These are phyloP conservation scores for Sporothrix humicola DNA, from an alignment of 2,329 filamentous ascomycete genomes.

Conservation along the genomic window DNA sequence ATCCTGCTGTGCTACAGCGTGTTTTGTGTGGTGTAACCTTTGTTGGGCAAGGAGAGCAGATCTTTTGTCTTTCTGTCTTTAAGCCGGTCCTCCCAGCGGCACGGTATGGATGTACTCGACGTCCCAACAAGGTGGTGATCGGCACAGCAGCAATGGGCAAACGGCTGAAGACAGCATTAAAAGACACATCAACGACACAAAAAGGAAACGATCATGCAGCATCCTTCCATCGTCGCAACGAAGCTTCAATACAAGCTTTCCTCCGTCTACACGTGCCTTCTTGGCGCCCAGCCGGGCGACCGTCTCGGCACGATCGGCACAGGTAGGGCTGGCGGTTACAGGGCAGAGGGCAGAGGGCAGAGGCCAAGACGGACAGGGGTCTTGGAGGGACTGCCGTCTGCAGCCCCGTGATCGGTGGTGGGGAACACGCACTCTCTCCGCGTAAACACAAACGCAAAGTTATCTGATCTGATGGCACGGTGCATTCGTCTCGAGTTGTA, in stretches of 20 bases:
- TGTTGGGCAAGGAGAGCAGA: not conserved
- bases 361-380: not conserved
- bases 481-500: not conserved
- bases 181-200: too few relatives aligned
- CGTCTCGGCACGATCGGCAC: constrained; percentile 12
- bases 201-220: too few relatives aligned
- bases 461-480: constrained; percentile 20
- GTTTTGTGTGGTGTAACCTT: not conserved
- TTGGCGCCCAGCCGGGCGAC: not conserved
- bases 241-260: not conserved
- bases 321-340: not conserved
- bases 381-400: too few relatives aligned
- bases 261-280: not conserved
- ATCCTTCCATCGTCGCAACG: not conserved
- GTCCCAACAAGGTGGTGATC: constrained; percentile 11
- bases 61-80: not conserved
- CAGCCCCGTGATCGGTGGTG: too few relatives aligned
- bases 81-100: not conserved
- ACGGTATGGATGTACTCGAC: not conserved
- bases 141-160: not conserved
- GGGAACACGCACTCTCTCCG: too few relatives aligned
- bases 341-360: not conserved
- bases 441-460: not conserved
- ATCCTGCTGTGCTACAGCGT: not conserved
- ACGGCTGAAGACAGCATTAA: too few relatives aligned